These are phyloP conservation scores for Aspergillus brunneoviolaceus DNA, from an alignment of 2,329 filamentous ascomycete genomes.

Conservation along the genomic window DNA sequence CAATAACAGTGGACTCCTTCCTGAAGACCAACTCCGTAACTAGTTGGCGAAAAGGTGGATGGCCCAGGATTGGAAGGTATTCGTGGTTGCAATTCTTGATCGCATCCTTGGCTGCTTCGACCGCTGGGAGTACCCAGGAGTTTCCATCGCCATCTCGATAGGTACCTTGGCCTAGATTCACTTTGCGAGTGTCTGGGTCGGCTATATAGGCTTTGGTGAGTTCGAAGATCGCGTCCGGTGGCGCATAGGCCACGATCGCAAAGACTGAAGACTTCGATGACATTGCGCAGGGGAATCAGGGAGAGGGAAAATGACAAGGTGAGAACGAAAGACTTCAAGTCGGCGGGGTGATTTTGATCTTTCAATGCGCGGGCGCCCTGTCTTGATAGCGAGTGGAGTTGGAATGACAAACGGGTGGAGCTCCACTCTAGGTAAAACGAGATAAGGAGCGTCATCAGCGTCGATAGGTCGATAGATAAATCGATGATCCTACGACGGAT, in stretches of 20 bases:
- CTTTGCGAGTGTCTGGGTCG: neutral
- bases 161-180: neutral
- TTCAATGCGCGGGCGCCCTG: too few relatives aligned
- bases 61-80: neutral
- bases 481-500: too few relatives aligned
- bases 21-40: neutral
- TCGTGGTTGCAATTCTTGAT: neutral
- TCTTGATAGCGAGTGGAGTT: too few relatives aligned
- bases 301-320: too few relatives aligned
- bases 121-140: neutral
- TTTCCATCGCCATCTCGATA: neutral
- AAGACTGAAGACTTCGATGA: neutral
- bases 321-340: too few relatives aligned
- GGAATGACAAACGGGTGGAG: too few relatives aligned
- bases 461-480: too few relatives aligned
- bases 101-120: neutral
- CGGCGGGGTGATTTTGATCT: too few relatives aligned
- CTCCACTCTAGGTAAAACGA: too few relatives aligned
- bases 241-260: constrained; percentile 43
- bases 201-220: neutral
- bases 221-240: constrained; percentile 1
- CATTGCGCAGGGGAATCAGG: neutral
- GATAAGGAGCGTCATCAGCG: too few relatives aligned
- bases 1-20: too few relatives aligned
- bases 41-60: neutral